Evolutionary conservation across 305 asterid genomes (phyloP).

Genomic region (Fraxinus dipetala): DNA sequence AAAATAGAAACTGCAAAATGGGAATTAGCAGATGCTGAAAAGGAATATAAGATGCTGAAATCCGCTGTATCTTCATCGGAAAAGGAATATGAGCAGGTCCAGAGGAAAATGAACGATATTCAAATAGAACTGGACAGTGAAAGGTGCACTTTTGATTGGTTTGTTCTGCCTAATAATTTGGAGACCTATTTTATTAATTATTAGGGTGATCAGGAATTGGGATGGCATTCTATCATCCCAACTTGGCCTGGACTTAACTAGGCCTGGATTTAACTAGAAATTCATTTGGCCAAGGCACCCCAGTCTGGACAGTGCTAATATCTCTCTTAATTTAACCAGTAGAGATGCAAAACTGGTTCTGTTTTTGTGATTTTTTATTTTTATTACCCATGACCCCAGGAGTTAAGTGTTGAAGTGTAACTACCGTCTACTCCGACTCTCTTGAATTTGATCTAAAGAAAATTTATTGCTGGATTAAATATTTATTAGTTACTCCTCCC

Average conservation of each 20-base stretch:
- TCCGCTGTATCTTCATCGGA: conserved; percentile 60
- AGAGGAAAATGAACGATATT: conserved; percentile 66
- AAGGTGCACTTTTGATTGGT: conserved; percentile 45
- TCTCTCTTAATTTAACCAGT: not conserved
- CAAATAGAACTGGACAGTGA: conserved; percentile 59
- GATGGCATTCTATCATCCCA: not conserved
- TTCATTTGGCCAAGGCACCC: not conserved
- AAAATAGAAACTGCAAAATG: conserved; percentile 64
- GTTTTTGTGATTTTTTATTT: not conserved
- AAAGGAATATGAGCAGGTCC: conserved; percentile 88
- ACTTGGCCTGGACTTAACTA: conserved; percentile 13
- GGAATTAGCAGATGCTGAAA: conserved; percentile 84
- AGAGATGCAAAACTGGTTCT: not conserved
- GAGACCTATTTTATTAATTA: not conserved
- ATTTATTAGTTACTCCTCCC: not conserved
- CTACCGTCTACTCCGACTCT: not conserved
- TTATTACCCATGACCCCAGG: not conserved
- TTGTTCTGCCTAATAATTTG: not conserved
- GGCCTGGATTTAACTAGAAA: conserved; percentile 12
- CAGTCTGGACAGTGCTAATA: not conserved
- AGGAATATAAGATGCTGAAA: conserved; percentile 86
- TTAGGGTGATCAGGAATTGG: not conserved
- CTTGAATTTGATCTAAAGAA: not conserved
- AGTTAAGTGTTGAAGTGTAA: not conserved
- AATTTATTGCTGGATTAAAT: not conserved